Percentiles rank a stretch among this genome's conserved stretches.
These are phyloP conservation scores for Thermomucor indicae-seudaticae DNA, from an alignment of 371 early-diverging fungal genomes.

Conservation along the genomic window DNA sequence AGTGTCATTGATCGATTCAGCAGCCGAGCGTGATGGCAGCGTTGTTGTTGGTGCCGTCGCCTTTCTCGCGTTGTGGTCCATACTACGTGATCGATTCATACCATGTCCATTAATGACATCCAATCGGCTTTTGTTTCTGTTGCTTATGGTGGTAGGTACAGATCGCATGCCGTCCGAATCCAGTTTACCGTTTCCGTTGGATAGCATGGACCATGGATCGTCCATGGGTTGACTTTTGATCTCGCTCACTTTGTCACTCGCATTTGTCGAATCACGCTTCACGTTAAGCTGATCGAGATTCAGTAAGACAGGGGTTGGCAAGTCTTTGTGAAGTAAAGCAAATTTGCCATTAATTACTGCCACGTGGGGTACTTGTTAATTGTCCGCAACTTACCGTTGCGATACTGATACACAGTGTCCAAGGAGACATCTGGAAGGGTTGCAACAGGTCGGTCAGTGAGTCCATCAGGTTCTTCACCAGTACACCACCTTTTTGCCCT, in stretches of 20 bases:
- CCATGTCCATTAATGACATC: background rate
- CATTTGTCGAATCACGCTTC: slow-evolving; percentile 2
- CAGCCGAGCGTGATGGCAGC: background rate
- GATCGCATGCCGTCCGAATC: background rate
- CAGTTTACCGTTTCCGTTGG: background rate
- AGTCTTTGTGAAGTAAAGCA: too few relatives aligned
- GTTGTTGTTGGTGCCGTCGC: background rate
- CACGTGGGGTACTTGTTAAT: too few relatives aligned
- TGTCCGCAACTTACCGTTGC: slow-evolving; percentile 28
- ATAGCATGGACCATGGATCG: slow-evolving; percentile 5
- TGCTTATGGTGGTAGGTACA: background rate
- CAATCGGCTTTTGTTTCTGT: background rate
- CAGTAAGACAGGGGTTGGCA: slow-evolving; percentile 26
- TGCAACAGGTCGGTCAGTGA: background rate
- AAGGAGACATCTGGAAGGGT: slow-evolving; percentile 24
- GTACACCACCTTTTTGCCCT: too few relatives aligned
- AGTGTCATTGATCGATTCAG: too few relatives aligned
- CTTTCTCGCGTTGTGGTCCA: background rate
- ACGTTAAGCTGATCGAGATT: slow-evolving; percentile 18
- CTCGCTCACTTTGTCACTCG: background rate
- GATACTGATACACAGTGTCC: slow-evolving; percentile 28
- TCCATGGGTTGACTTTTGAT: slow-evolving; percentile 21
- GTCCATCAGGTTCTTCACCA: background rate
- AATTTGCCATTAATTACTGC: too few relatives aligned
- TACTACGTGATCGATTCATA: slow-evolving; percentile 1